Percentiles rank a stretch among this genome's conserved stretches.
These are phyloP conservation scores for Glebionis coronaria DNA, from an alignment of 129 eudicot genomes.

Conservation along the genomic window DNA sequence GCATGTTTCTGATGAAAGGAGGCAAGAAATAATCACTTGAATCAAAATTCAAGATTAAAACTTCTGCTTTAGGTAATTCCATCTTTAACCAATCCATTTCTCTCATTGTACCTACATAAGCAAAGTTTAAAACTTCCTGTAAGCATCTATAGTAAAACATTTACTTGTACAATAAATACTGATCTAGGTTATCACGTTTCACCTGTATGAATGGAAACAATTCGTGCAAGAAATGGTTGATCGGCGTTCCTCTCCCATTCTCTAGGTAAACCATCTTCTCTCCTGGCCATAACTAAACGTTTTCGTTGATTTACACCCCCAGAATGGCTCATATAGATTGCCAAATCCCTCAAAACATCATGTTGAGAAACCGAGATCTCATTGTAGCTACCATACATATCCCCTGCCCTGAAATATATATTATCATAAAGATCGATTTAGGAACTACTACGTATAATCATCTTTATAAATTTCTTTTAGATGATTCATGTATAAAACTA, in stretches of 20 bases:
- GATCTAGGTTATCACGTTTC: neutral
- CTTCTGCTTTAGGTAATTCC: constrained; percentile 95
- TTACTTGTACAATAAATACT: too few relatives aligned
- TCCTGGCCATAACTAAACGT: constrained; percentile 77
- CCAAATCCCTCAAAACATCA: constrained; percentile 87
- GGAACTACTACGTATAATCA: constrained; percentile 8
- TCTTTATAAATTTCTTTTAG: neutral
- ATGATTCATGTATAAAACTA: neutral
- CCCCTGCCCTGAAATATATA: constrained; percentile 61
- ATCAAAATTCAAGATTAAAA: constrained; percentile 65
- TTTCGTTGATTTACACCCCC: constrained; percentile 45
- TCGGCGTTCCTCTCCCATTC: constrained; percentile 90
- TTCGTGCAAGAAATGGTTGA: constrained; percentile 68
- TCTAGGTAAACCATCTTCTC: constrained; percentile 69
- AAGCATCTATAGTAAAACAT: too few relatives aligned
- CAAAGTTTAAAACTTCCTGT: neutral
- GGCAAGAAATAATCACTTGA: constrained; percentile 65
- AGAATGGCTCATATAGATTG: constrained; percentile 61
- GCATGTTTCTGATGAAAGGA: constrained; percentile 75
- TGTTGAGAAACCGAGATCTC: constrained; percentile 83
- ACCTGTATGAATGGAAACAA: constrained; percentile 88
- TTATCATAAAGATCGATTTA: constrained; percentile 12
- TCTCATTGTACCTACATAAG: constrained; percentile 68
- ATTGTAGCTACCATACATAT: constrained; percentile 63
- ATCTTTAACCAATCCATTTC: constrained; percentile 73